These are phyloP conservation scores for Henckelia pumila DNA, from an alignment of 257 asterid genomes.

Conservation along the genomic window DNA sequence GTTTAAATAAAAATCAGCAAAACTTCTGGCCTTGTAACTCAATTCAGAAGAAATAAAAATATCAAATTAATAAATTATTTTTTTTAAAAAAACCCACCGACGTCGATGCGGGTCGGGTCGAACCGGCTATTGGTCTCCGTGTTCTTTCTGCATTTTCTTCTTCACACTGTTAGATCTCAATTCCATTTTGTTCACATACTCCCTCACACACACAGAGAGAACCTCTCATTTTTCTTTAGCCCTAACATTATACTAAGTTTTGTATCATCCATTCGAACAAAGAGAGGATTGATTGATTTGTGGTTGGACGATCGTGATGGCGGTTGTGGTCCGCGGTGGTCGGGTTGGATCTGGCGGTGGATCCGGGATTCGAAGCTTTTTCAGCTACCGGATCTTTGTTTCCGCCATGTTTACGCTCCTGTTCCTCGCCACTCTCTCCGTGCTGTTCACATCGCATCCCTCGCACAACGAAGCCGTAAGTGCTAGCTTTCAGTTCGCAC, in stretches of 20 bases:
- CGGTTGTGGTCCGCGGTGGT: conserved; percentile 83
- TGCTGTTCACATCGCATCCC: conserved; percentile 73
- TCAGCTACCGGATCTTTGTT: conserved; percentile 86
- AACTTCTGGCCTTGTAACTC: not conserved
- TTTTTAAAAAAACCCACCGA: conserved; percentile 16
- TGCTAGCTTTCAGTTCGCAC: conserved; percentile 4
- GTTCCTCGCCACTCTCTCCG: conserved; percentile 83
- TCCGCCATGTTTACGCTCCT: conserved; percentile 88
- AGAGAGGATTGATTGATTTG: conserved; percentile 14
- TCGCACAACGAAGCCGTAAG: conserved; percentile 55
- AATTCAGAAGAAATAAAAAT: too few species aligned
- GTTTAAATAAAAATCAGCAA: too few species aligned
- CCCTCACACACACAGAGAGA: conserved; percentile 12
- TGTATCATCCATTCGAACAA: not conserved
- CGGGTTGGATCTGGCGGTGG: conserved; percentile 82
- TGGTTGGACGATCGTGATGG: conserved; percentile 47
- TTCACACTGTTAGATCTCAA: conserved; percentile 31
- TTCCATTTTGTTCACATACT: not conserved
- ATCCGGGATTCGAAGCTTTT: conserved; percentile 70
- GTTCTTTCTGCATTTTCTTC: not conserved
- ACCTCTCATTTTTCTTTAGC: conserved; percentile 10
- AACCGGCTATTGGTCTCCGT: not conserved
- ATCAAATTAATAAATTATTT: too few species aligned
- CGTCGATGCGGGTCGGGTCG: conserved; percentile 33
- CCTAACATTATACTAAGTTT: not conserved